Evolutionary conservation across 169 alveolate species (phyloP), one percentile per base, ranked within the genome.

Genomic region (Eimeria maxima): DNA sequence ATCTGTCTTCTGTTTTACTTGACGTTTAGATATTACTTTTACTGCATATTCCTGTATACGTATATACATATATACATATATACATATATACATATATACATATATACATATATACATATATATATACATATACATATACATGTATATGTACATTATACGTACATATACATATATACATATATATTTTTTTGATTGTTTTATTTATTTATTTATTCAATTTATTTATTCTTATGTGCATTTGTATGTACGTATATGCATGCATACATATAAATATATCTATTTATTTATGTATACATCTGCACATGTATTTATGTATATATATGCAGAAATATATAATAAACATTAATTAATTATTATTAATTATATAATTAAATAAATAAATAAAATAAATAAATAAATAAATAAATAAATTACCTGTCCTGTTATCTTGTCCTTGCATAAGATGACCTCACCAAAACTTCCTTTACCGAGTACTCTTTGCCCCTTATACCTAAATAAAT

Each of bases 391-490:
- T n/a, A 10, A n/a, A 8, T n/a, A n/a, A 5, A 8, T n/a, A 65
- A 65, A 4, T n/a, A 65, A 65, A 42, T 13, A 29, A 5, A 63
- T 4, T 67, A 78, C 89, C 65, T 91, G 95, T 8, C 84, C 93
- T 24, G 99, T 98, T 63, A 97, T 97, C 53, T 98, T 97, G 95
- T 98, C 98, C 53, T 97, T 97, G 90, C 99, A 98, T 83, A 98
- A 96, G 57, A 98, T 92, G 24, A 98, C 99, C 88, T 98, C 99
- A 13, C 99, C 99, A 96, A 98, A 98, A 20, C 99, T 98, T 5
- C 99, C 99, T 94, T 98, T 98, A 13, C 99, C 99, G 29, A 98
- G 97, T 90, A 98, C 98, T 50, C 98, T 97, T 81, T 98, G 97
- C 22, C 98, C 98, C 71, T 97, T 98, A 97, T 98, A 98, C 93